Base-by-base conservation (phyloP, 129 eudicot genomes). In the Oenanthe sinensis region DNA sequence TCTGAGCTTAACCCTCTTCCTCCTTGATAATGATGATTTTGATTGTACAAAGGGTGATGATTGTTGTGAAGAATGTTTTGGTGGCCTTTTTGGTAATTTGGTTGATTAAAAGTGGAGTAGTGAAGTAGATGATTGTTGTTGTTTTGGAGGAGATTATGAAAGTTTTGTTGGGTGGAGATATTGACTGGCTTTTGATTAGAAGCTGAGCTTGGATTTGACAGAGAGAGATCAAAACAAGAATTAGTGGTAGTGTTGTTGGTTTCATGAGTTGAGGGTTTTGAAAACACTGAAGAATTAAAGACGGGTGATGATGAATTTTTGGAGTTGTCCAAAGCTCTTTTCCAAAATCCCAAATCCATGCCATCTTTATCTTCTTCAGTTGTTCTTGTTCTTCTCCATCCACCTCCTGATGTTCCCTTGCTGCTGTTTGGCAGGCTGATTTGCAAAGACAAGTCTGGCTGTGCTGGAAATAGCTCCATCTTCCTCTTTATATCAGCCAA, bases 401-500 rank as follows among this genome's bases (percentile, higher is more conserved):
- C 71, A 28, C 42, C 76, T 43, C 76, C 81, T 65, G 95, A 87
- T 54, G 90, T 79, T 79, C 91, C 86, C 83, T 94, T 87, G 62
- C 88, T 87, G 62, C 67, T 87, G 89, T 81, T 89, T 82, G 98
- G 97, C 40, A 91, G 96, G 88, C 97, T 91, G 83, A 94, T 94
- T 87, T 91, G 90, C 63, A 94, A 83, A 77, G 98, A 94, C 39
- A 94, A 86, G 88, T 94, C 98, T 49, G 98, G 97, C 78, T 91
- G 97, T 84, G 98, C 86, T 74, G 97, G 97, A 62, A 89, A 91
- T 24, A 94, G 81, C 92, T 94, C 98, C 97, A 94, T 92, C 76
- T 20, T 12, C 36, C 26, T 40, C 50, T 42, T 40, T 71, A 2
- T 42, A 12, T 46, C 71, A 77, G 40, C 77, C 78, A 74, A 81